Base-by-base conservation (phyloP, 1,284 basidiomycete genomes). In the Trametes hirsuta region DNA sequence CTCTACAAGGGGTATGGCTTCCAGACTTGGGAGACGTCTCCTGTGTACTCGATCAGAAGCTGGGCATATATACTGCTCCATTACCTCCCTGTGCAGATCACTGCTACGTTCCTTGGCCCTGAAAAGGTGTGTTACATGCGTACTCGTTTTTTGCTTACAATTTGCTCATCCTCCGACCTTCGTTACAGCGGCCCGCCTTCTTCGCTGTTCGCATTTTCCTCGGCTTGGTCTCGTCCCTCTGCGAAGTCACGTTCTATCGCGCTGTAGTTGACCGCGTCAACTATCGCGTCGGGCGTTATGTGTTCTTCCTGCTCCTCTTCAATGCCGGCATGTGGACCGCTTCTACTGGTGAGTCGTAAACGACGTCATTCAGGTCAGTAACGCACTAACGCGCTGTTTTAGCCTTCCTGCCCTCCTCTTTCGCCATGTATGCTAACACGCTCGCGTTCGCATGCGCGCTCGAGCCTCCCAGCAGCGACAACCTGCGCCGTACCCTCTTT, bases 1-100 rank as follows among this genome's bases (percentile, higher is more conserved):
- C 80, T 96, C 54, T 84, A 88, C 65, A 80, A 87, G 65, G 93
- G 93, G 34, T 80, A 88, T 67, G 94, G 93, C 6, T 98, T 99
- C 75, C 95, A 99, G 76, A 98, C 97, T 1, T 99, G 97, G 97
- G 97, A 99, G 73, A 88, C 94, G 6, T 93, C 95, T 10, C 95
- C 97, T 6, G 77, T 85, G 58, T 98, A 91, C 72, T 89, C 95
- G 6, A 90, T 99, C 64, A 82, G 97, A 62, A 96, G 93, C 64
- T 99, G 95, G 95, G 87, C 94, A 9, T 99, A 98, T 74, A 84
- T 97, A 59, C 72, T 94, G 37, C 71, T 96, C 14, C 94, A 95
- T 76, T 71, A 85, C 47, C 69, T 88, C 22, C 83, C 87, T n/a
- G 80, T 83, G 8, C 71, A 72, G 37, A 8, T 76, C 1, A 62